These are phyloP conservation scores for Teratosphaeriaceae sp. DNA, from an alignment of 2,329 filamentous ascomycete species.

Conservation along the genomic window DNA sequence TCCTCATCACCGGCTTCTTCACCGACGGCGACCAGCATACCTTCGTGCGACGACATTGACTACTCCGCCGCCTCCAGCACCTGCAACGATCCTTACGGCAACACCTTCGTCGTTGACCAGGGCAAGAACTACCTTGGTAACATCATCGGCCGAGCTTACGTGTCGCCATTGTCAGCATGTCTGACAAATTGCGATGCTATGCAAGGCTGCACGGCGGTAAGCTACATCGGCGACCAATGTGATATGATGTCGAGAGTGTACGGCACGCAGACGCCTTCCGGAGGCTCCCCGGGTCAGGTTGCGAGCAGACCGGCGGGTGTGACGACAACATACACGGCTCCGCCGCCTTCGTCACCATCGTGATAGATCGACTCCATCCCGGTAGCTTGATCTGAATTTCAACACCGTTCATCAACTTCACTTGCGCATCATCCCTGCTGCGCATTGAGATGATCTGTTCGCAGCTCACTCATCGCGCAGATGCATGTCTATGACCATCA, in stretches of 20 bases:
- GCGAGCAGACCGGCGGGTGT: neutral
- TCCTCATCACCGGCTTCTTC: neutral
- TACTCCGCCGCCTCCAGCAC: neutral
- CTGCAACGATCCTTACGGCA: neutral
- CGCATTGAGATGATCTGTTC: too few relatives aligned
- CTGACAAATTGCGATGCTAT: neutral
- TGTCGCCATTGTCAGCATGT: neutral
- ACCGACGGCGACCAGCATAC: neutral
- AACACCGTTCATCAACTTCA: too few relatives aligned
- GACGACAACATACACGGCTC: slow-evolving; percentile 1
- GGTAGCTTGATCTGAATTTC: too few relatives aligned
- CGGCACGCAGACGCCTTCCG: neutral
- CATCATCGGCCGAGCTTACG: neutral
- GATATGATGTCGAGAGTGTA: neutral
- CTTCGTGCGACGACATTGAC: neutral
- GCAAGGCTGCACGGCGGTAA: neutral
- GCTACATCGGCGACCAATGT: neutral
- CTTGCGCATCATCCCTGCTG: too few relatives aligned
- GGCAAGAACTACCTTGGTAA: neutral
- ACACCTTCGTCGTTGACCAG: neutral
- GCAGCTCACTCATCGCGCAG: too few relatives aligned
- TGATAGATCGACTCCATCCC: too few relatives aligned
- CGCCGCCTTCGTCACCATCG: neutral
- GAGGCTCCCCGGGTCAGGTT: neutral
- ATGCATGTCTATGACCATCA: too few relatives aligned